These are phyloP conservation scores for Calonectria multiphialidica DNA, from an alignment of 2,329 filamentous ascomycete genomes.

Conservation along the genomic window DNA sequence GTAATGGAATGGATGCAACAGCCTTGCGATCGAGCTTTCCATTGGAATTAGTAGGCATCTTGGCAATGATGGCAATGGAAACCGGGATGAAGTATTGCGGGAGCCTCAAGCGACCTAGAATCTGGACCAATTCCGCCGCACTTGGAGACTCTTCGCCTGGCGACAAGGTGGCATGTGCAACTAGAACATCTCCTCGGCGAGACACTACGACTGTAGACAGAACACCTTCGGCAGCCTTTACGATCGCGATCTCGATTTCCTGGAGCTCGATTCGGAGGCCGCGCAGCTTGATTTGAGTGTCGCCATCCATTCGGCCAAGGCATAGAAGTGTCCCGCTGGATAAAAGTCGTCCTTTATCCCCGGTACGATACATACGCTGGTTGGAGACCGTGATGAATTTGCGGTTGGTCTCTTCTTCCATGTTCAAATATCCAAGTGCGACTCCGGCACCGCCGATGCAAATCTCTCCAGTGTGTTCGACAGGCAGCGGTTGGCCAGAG, in stretches of 20 bases:
- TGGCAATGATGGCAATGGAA: constrained; percentile 35
- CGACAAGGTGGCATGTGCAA: constrained; percentile 22
- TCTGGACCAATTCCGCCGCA: constrained; percentile 30
- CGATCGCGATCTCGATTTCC: constrained; percentile 14
- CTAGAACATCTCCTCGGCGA: constrained; percentile 12
- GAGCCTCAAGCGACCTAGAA: constrained; percentile 25
- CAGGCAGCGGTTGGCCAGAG: constrained; percentile 26
- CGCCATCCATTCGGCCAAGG: constrained; percentile 14
- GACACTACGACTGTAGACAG: constrained; percentile 20
- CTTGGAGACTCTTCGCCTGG: not conserved
- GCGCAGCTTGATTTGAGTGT: constrained; percentile 17
- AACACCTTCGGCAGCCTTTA: not conserved
- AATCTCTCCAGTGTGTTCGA: constrained; percentile 27
- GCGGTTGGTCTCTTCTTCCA: constrained; percentile 20
- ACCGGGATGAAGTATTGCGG: constrained; percentile 46
- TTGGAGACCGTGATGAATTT: constrained; percentile 9
- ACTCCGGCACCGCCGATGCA: constrained; percentile 51
- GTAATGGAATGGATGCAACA: constrained; percentile 29
- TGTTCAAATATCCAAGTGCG: constrained; percentile 52
- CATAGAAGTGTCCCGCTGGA: constrained; percentile 12
- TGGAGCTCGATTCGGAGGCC: constrained; percentile 19
- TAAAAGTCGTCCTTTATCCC: constrained; percentile 12
- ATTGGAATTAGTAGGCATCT: constrained; percentile 41
- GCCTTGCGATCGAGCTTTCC: constrained; percentile 45
- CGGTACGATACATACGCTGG: constrained; percentile 12